phyloP scores from a whole-genome alignment of 2,329 filamentous ascomycete genomes.

The Pseudogymnoascus sp. region DNA sequence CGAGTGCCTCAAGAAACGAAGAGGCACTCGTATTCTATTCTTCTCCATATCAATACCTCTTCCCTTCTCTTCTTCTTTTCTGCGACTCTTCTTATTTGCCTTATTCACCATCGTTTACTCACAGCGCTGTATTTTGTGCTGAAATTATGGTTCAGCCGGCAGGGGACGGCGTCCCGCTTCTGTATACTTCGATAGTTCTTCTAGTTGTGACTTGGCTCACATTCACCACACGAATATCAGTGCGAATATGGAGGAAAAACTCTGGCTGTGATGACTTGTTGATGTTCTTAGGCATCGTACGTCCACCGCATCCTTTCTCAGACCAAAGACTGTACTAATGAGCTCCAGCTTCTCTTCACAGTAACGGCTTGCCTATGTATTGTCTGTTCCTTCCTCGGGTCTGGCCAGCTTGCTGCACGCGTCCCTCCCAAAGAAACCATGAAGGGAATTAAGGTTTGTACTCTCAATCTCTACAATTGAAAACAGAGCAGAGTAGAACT shows the following conservation, averaged over 20 bases:
- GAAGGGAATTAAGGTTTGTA: slow-evolving; percentile 19
- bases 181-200: slow-evolving; percentile 22
- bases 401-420: slow-evolving; percentile 20
- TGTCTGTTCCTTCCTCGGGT: slow-evolving; percentile 24
- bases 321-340: slow-evolving; percentile 10
- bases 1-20: not conserved
- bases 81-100: not conserved
- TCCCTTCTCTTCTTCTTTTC: not conserved
- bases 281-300: slow-evolving; percentile 24
- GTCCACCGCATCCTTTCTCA: not conserved
- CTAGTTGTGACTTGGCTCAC: slow-evolving; percentile 22
- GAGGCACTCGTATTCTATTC: not conserved
- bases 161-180: slow-evolving; percentile 23
- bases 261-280: slow-evolving; percentile 24
- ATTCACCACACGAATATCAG: slow-evolving; percentile 18
- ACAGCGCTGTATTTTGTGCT: not conserved
- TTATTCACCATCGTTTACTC: not conserved
- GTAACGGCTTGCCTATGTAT: slow-evolving; percentile 24
- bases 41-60: slow-evolving; percentile 3
- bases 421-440: slow-evolving; percentile 17
- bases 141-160: slow-evolving; percentile 20
- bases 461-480: not conserved
- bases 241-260: slow-evolving; percentile 23
- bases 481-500: slow-evolving; percentile 8
- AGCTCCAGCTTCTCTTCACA: slow-evolving; percentile 22